Conservation (phyloP, 805 yeast species). For the Ogataea parapolymorpha region DNA sequence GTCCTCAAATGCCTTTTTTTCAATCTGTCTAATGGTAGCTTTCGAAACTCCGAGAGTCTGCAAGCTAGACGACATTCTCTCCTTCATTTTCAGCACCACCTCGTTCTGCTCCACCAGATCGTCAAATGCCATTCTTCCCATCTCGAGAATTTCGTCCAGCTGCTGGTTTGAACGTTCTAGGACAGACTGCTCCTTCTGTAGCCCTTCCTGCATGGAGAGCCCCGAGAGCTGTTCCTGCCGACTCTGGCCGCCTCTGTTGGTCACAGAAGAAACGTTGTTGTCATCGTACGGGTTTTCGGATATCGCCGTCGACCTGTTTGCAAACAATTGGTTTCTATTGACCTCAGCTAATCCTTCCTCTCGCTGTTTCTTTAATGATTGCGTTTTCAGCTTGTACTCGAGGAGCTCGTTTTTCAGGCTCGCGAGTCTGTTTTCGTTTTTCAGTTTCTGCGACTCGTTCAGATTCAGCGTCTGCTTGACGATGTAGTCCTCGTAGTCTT, state of each 20-base stretch:
- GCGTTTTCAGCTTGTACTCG: conserved; percentile 49
- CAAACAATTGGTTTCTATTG: conserved; percentile 50
- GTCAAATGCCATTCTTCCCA: conserved; percentile 82
- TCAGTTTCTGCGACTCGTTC: conserved; percentile 49
- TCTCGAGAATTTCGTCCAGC: conserved; percentile 83
- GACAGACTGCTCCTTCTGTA: conserved; percentile 63
- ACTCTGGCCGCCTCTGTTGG: conserved; percentile 17
- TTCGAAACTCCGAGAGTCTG: conserved; percentile 83
- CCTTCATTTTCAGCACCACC: conserved; percentile 58
- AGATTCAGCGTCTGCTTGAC: conserved; percentile 50
- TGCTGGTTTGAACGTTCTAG: conserved; percentile 71
- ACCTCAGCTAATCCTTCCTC: conserved; percentile 48
- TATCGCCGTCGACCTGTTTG: conserved; percentile 26
- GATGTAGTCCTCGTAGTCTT: conserved; percentile 38
- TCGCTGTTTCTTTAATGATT: conserved; percentile 50
- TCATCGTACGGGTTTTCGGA: conserved; percentile 50
- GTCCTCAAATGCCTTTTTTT: conserved; percentile 79
- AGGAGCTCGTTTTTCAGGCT: conserved; percentile 50
- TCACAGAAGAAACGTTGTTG: conserved; percentile 19
- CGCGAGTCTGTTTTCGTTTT: conserved; percentile 57
- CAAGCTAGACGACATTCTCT: conserved; percentile 62
- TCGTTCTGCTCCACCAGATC: conserved; percentile 85
- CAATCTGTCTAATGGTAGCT: conserved; percentile 76
- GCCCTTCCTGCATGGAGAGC: conserved; percentile 52
- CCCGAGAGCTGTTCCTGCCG: conserved; percentile 29